A percentile compares a stretch with the other conserved stretches of the same genome.
phyloP scores from a whole-genome alignment of 768 basidiomycete species.

The Tulasnella sp. region DNA sequence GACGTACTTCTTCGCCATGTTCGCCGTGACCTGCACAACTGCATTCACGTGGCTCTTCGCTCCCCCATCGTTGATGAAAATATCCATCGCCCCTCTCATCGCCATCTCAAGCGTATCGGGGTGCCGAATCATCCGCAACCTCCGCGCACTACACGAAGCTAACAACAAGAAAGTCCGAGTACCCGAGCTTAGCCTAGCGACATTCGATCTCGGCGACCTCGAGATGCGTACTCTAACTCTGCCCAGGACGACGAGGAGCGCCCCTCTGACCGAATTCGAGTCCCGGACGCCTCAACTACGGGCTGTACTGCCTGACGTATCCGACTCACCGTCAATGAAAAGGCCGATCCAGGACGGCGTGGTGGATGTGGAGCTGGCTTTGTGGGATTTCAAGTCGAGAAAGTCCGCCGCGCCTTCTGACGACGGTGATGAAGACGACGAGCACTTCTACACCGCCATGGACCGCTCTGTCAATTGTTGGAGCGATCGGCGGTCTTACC shows the following conservation, averaged over 20 bases:
- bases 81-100: background rate
- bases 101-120: conserved; percentile 1
- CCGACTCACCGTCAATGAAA: background rate
- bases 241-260: background rate
- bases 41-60: conserved; percentile 5
- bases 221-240: background rate
- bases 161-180: background rate
- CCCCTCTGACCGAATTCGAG: background rate
- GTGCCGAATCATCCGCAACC: no score
- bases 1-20: background rate
- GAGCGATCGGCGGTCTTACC: background rate
- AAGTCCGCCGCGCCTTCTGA: background rate
- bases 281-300: background rate
- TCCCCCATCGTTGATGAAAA: conserved; percentile 6
- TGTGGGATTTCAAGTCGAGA: background rate
- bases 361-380: background rate
- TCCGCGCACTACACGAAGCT: background rate
- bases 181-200: background rate
- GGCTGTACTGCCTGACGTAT: background rate
- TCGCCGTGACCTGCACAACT: background rate
- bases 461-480: background rate
- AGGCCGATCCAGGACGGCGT: background rate
- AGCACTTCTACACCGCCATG: background rate
- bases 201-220: background rate
- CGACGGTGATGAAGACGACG: background rate